Evolutionary conservation across 345 rosid species (phyloP).

Genomic region (Eucalyptus pauciflora): DNA sequence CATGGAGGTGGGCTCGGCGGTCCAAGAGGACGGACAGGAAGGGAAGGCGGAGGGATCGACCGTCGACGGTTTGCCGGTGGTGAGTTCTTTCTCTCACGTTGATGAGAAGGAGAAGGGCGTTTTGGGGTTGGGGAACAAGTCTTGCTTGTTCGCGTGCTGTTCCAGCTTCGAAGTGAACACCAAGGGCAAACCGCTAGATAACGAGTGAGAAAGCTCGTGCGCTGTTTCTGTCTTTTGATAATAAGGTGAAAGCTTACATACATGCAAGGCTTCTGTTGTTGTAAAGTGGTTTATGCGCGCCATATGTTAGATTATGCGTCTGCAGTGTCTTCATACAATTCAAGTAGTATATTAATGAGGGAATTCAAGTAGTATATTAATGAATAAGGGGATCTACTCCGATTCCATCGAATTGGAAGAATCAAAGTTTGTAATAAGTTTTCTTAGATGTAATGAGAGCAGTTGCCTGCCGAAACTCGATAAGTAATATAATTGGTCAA

Average conservation of each 20-base stretch:
- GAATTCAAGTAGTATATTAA: too few relatives aligned
- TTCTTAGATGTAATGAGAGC: not conserved
- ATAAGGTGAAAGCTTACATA: not conserved
- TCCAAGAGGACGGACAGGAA: not conserved
- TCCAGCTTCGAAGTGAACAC: not conserved
- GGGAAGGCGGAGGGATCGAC: not conserved
- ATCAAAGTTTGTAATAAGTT: not conserved
- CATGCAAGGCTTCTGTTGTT: not conserved
- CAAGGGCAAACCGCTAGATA: not conserved
- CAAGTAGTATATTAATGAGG: too few relatives aligned
- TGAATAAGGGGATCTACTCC: too few relatives aligned
- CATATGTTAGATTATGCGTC: not conserved
- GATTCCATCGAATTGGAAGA: too few relatives aligned
- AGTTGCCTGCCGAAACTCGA: not conserved
- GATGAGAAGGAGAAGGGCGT: not conserved
- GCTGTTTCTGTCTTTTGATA: not conserved
- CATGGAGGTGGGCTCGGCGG: not conserved
- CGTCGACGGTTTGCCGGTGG: not conserved
- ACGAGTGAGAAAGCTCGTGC: not conserved
- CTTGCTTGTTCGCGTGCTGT: not conserved
- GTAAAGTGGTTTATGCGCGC: not conserved
- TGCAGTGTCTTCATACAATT: not conserved
- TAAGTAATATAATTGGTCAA: too few relatives aligned
- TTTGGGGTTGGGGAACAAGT: not conserved
- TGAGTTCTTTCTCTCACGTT: not conserved